Evolutionary conservation across 1,284 basidiomycete genomes (phyloP).

Genomic region (Volvariella surrecta): DNA sequence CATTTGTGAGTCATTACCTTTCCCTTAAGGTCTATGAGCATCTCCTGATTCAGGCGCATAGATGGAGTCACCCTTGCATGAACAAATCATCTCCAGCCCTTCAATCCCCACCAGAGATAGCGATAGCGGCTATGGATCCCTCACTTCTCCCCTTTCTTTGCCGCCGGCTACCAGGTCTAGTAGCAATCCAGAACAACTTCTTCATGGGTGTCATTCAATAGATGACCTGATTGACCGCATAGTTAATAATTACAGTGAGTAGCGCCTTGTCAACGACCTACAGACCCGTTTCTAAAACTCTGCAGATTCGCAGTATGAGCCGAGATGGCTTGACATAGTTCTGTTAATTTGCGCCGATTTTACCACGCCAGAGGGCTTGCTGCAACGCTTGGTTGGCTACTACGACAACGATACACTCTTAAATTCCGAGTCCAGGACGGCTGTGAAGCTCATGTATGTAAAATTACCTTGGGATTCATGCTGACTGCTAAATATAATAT

Average conservation of each 20-base stretch:
- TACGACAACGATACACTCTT: slow-evolving; percentile 21
- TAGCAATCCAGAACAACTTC: slow-evolving; percentile 20
- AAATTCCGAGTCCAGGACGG: slow-evolving; percentile 16
- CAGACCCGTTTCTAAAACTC: too few relatives aligned
- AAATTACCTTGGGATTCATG: too few relatives aligned
- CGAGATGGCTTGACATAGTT: slow-evolving; percentile 28
- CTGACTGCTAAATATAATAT: too few relatives aligned
- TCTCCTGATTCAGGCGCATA: too few relatives aligned
- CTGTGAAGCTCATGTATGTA: too few relatives aligned
- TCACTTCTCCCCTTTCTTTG: too few relatives aligned
- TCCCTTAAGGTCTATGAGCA: too few relatives aligned
- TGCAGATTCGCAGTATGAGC: slow-evolving; percentile 22
- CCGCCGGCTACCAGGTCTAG: slow-evolving; percentile 16
- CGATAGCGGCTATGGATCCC: too few relatives aligned
- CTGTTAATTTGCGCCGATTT: slow-evolving; percentile 31
- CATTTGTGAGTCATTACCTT: too few relatives aligned
- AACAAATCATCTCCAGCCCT: too few relatives aligned
- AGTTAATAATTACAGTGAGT: slow-evolving; percentile 25
- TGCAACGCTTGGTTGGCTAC: slow-evolving; percentile 22
- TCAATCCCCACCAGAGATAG: too few relatives aligned
- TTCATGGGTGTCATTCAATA: slow-evolving; percentile 24
- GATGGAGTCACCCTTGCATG: too few relatives aligned
- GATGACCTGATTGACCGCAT: slow-evolving; percentile 30
- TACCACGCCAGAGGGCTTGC: slow-evolving; percentile 28
- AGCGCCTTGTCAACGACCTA: background rate